Evolutionary conservation across 179 eudicot genomes (phyloP).

Genomic region (Spergularia azorica): DNA sequence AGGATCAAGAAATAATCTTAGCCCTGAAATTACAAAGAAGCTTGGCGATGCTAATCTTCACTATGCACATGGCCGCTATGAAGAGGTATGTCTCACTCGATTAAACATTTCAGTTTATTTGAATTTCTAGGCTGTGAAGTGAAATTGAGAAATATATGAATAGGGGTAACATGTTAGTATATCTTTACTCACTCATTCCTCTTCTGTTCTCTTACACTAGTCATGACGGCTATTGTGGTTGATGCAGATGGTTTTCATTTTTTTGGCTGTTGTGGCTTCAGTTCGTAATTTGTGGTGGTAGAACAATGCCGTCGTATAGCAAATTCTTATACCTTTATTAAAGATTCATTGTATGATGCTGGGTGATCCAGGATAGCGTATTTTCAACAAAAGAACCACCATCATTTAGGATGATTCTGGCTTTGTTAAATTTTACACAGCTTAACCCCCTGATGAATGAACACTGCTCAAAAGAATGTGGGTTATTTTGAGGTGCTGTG

Average conservation of each 20-base stretch:
- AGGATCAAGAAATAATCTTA: conserved; percentile 71
- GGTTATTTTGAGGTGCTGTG: too few species aligned
- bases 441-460: too few species aligned
- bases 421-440: too few species aligned
- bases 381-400: neutral
- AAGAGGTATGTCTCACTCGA: conserved; percentile 53
- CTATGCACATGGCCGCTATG: conserved; percentile 72
- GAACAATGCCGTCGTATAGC: neutral
- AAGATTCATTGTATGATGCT: neutral
- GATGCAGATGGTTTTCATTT: neutral
- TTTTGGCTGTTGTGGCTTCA: neutral
- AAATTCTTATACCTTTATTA: neutral
- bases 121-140: neutral
- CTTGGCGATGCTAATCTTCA: conserved; percentile 91
- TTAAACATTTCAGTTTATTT: neutral
- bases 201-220: neutral
- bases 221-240: neutral
- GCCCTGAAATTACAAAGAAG: conserved; percentile 65
- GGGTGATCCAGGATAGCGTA: neutral
- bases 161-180: neutral
- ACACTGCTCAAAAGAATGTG: too few species aligned
- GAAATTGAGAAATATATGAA: neutral
- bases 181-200: neutral
- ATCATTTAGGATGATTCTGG: neutral
- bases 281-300: neutral